Percentiles rank a stretch among this genome's conserved stretches.
phyloP scores from a whole-genome alignment of 2,329 filamentous ascomycete species.

The Fusarium beomiforme region DNA sequence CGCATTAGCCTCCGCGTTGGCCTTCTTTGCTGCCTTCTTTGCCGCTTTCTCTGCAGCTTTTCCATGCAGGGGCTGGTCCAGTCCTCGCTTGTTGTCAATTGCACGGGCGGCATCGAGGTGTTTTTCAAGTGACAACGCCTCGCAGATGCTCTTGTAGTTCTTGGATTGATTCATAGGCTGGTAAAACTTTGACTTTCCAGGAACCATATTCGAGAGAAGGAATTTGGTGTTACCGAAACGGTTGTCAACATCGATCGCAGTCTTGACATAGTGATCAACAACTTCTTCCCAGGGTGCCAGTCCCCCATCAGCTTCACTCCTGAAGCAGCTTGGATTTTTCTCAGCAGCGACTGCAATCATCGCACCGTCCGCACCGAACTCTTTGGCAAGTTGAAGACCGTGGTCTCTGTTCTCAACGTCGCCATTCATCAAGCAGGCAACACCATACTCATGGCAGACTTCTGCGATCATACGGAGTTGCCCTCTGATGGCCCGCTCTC shows the following conservation, averaged over 20 bases:
- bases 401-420: constrained; percentile 83
- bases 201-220: constrained; percentile 84
- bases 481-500: constrained; percentile 85
- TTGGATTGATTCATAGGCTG: constrained; percentile 70
- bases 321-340: constrained; percentile 89
- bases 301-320: constrained; percentile 73
- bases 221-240: constrained; percentile 94
- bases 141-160: constrained; percentile 76
- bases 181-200: constrained; percentile 76
- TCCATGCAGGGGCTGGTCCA: constrained; percentile 60
- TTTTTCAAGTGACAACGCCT: constrained; percentile 70
- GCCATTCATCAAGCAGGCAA: constrained; percentile 95
- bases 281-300: constrained; percentile 79
- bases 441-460: constrained; percentile 83
- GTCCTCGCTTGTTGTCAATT: constrained; percentile 70
- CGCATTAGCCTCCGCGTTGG: constrained; percentile 57
- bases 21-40: constrained; percentile 48
- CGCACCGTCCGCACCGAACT: constrained; percentile 89
- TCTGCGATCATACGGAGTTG: constrained; percentile 86
- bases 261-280: constrained; percentile 77
- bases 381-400: constrained; percentile 74
- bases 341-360: constrained; percentile 98
- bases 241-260: constrained; percentile 82
- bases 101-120: constrained; percentile 71
- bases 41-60: constrained; percentile 50